These are phyloP conservation scores for Ramaria sp. DNA, from an alignment of 768 basidiomycete species.

Conservation along the genomic window DNA sequence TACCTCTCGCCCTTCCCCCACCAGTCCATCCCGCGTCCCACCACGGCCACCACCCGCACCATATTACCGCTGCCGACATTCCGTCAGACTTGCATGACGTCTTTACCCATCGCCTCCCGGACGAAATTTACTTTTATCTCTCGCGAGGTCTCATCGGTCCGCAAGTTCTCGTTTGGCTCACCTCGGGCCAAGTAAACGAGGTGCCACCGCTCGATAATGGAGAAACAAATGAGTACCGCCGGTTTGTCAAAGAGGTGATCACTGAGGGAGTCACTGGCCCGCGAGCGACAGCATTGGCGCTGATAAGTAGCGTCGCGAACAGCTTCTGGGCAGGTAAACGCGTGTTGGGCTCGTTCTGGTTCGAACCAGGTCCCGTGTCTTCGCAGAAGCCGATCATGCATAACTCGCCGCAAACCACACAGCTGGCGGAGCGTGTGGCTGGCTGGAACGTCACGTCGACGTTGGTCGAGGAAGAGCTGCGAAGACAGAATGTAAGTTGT, in stretches of 20 bases:
- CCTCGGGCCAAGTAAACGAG: constrained; percentile 75
- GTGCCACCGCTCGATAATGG: constrained; percentile 89
- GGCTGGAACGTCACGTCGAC: constrained; percentile 84
- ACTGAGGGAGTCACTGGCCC: constrained; percentile 93
- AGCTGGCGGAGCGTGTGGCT: constrained; percentile 77
- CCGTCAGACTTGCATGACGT: constrained; percentile 89
- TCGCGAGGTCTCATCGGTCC: constrained; percentile 86
- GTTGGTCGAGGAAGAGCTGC: constrained; percentile 86
- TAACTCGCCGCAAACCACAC: constrained; percentile 66
- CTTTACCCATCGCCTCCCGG: constrained; percentile 88
- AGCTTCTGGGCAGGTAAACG: constrained; percentile 72
- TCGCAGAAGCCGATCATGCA: constrained; percentile 55
- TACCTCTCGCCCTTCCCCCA: constrained; percentile 51
- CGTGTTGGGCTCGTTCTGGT: constrained; percentile 69
- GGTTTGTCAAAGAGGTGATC: constrained; percentile 92
- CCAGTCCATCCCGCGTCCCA: constrained; percentile 34
- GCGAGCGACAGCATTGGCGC: constrained; percentile 79
- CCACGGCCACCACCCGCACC: constrained; percentile 44
- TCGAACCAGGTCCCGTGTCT: constrained; percentile 40
- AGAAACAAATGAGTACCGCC: constrained; percentile 87
- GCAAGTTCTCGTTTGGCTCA: constrained; percentile 91
- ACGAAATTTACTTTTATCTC: constrained; percentile 94
- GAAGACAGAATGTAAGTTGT: constrained; percentile 85
- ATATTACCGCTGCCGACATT: constrained; percentile 78
- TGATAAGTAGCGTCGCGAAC: constrained; percentile 74